Base-by-base conservation (phyloP, 108 stramenopile genomes). In the Pelagomonas calceolata region DNA sequence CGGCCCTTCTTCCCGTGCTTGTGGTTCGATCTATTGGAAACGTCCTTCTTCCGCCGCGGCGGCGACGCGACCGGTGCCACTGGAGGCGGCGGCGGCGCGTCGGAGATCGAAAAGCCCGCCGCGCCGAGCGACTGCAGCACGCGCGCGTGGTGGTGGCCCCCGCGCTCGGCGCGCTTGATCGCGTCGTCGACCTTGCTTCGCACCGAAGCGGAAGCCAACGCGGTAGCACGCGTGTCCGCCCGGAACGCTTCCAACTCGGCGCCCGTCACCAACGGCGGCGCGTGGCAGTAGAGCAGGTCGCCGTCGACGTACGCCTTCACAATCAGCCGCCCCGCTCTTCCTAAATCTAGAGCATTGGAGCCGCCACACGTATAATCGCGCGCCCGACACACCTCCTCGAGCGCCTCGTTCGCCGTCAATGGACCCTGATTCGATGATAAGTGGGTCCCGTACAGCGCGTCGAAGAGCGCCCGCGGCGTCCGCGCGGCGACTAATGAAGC, bases 291-390 rank as follows among this genome's bases (percentile, higher is more conserved):
- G 64, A 97, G 73, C 30, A 99, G 77, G 36, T 85, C 91, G 63
- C 97, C 98, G 67, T 87, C 84, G 32, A 89, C 92, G 79, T 94
- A 98, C 75, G 97, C 98, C 80, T 92, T 92, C 64, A 99, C 83
- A 26, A 99, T 76, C 36, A 93, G 81, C 34, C 96, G 82, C 32
- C 94, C 89, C 14, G 94, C 98, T 44, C 94, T 82, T 51, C 91
- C 85, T 69, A 92, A 87, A 78, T 99, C 96, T 16, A 90, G 89
- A 31, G 93, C 90, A 34, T 94, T 94, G 73, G 91, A 89, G 7
- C 92, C 85, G 29, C 92, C 80, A 36, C 95, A 91, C 69, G 95
- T 76, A 76, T 93, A 86, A 66, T 92, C 89, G 65, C 95, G 79
- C 31, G 92, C 93, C 65, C 87, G 78, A 77, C 97, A 99, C 68